phyloP scores from a whole-genome alignment of 257 asterid genomes.

The Petunia secreta region DNA sequence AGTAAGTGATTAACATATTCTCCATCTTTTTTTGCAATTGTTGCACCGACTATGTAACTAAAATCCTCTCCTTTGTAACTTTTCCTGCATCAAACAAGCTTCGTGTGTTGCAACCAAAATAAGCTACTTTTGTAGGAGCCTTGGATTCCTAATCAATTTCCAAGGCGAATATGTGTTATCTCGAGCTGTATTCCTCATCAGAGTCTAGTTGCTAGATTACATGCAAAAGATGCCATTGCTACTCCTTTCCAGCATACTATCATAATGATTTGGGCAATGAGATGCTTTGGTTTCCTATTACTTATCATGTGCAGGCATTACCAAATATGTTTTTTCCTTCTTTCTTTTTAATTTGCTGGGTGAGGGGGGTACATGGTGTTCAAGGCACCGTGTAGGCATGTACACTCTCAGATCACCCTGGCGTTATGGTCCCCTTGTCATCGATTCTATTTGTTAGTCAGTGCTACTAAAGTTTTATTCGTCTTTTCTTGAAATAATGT shows the following conservation, averaged over 20 bases:
- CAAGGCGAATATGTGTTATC: too few relatives aligned
- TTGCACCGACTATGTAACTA: too few relatives aligned
- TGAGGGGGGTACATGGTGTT: not conserved
- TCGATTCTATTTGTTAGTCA: slow-evolving; percentile 2
- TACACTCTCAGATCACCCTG: not conserved
- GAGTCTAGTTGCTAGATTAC: too few relatives aligned
- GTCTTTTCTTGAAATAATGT: not conserved
- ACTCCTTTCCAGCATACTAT: not conserved
- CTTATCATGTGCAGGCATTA: slow-evolving; percentile 6
- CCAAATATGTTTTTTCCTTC: not conserved
- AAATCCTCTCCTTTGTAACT: too few relatives aligned
- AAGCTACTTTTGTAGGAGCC: too few relatives aligned
- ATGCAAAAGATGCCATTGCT: too few relatives aligned
- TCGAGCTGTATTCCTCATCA: too few relatives aligned
- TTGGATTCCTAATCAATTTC: too few relatives aligned
- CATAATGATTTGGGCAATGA: not conserved
- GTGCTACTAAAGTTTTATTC: not conserved
- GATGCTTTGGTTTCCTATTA: not conserved
- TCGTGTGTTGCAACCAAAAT: too few relatives aligned
- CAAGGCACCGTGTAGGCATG: not conserved
- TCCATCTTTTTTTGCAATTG: too few relatives aligned
- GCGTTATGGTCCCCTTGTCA: not conserved
- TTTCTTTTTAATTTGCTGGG: slow-evolving; percentile 4
- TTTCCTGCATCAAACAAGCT: too few relatives aligned
- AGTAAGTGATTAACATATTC: too few relatives aligned